Conservation (phyloP, 2,329 filamentous ascomycete genomes). For the Scleromitrula shiraiana region DNA sequence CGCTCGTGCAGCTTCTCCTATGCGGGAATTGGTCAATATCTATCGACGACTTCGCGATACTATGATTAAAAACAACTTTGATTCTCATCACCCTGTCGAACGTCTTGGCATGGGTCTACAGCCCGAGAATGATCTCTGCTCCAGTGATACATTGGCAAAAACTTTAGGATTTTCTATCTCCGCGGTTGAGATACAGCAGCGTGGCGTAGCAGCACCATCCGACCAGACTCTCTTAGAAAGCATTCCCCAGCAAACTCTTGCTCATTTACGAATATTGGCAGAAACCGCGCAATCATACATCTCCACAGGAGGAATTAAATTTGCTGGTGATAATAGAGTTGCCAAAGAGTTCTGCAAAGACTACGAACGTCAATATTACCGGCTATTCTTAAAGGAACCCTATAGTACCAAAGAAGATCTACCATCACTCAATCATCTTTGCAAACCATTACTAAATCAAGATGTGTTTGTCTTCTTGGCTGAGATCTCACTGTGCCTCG, state of each 20-base stretch:
- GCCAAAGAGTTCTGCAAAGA: conserved; percentile 59
- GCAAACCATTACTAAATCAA: conserved; percentile 52
- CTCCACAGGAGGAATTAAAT: conserved; percentile 62
- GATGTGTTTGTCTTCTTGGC: conserved; percentile 77
- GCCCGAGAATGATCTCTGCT: conserved; percentile 36
- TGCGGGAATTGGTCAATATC: conserved; percentile 49
- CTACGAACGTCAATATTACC: conserved; percentile 64
- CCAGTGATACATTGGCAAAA: conserved; percentile 52
- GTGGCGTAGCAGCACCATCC: conserved; percentile 67
- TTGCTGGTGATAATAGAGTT: conserved; percentile 51
- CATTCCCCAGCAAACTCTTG: conserved; percentile 75
- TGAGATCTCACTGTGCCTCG: conserved; percentile 65
- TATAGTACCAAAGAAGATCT: conserved; percentile 22
- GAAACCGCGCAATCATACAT: conserved; percentile 86
- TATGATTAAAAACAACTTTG: conserved; percentile 46
- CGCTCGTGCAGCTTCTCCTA: conserved; percentile 34
- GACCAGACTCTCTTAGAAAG: conserved; percentile 73
- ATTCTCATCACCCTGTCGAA: conserved; percentile 26
- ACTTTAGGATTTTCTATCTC: conserved; percentile 79
- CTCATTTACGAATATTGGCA: conserved; percentile 77
- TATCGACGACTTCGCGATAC: conserved; percentile 55
- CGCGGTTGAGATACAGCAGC: conserved; percentile 83
- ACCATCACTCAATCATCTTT: neutral
- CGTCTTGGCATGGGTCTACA: neutral
- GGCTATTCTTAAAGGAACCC: conserved; percentile 49